phyloP scores from a whole-genome alignment of 2,329 filamentous ascomycete species.

The Sarocladium strictum region DNA sequence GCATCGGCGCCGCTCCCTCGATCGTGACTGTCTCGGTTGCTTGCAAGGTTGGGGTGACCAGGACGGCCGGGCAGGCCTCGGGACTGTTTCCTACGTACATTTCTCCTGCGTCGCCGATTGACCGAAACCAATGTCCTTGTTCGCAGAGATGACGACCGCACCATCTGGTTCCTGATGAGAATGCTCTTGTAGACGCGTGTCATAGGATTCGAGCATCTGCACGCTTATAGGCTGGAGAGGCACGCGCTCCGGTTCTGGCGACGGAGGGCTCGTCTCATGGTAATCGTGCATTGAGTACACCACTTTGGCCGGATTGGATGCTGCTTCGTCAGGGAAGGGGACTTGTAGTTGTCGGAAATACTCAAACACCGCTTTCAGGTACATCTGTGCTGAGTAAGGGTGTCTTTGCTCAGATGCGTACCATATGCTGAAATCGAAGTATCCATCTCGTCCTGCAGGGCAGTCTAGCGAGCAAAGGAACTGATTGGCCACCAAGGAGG shows the following conservation, averaged over 20 bases:
- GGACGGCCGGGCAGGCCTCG: constrained; percentile 27
- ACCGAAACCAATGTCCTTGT: constrained; percentile 28
- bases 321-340: background rate
- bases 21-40: constrained; percentile 22
- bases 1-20: constrained; percentile 22
- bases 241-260: background rate
- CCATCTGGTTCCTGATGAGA: constrained; percentile 18
- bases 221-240: constrained; percentile 13
- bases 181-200: constrained; percentile 18
- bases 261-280: background rate
- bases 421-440: constrained; percentile 28
- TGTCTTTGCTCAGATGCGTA: constrained; percentile 25
- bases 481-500: constrained; percentile 25
- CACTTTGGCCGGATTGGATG: constrained; percentile 2
- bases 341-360: constrained; percentile 19
- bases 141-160: constrained; percentile 26
- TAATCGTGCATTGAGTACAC: constrained; percentile 18
- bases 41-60: constrained; percentile 24
- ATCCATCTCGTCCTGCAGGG: constrained; percentile 18
- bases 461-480: constrained; percentile 22
- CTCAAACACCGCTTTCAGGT: constrained; percentile 22
- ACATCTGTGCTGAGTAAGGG: constrained; percentile 21
- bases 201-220: constrained; percentile 16
- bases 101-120: constrained; percentile 30
- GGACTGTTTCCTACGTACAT: constrained; percentile 27